phyloP scores from a whole-genome alignment of 257 asterid species.

The Haberlea rhodopensis region DNA sequence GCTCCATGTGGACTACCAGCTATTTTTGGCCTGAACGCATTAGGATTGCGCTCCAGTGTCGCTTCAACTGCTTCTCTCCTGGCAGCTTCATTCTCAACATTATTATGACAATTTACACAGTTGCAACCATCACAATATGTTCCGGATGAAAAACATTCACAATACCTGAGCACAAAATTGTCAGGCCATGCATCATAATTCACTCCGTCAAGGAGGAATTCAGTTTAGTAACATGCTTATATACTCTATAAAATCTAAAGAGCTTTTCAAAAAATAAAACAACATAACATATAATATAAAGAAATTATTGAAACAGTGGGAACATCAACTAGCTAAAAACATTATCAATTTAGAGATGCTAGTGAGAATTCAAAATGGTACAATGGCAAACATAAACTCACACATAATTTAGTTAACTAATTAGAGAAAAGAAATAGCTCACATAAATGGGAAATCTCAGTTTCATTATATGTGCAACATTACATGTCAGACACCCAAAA shows the following conservation, averaged over 20 bases:
- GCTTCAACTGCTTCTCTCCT: conserved; percentile 92
- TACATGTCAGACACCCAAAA: neutral
- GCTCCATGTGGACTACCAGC: conserved; percentile 89
- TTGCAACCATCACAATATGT: conserved; percentile 91
- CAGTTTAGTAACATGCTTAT: neutral
- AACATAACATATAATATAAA: no score
- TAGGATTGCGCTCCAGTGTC: conserved; percentile 89
- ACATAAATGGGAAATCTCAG: neutral
- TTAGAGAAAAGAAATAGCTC: neutral
- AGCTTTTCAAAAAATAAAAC: neutral
- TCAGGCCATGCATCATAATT: conserved; percentile 18
- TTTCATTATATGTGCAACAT: neutral
- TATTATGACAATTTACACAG: conserved; percentile 84
- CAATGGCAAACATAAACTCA: neutral
- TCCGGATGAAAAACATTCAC: conserved; percentile 98
- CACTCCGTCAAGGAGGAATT: neutral
- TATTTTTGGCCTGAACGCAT: conserved; percentile 94
- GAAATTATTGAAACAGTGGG: neutral
- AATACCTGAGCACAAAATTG: conserved; percentile 60
- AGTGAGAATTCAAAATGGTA: neutral
- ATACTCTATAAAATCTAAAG: neutral
- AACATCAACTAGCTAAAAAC: neutral
- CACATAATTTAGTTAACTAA: neutral
- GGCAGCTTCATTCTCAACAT: conserved; percentile 76
- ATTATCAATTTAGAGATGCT: neutral